Conservation (phyloP, 768 basidiomycete species). For the Lactifluus hygrophoroides region DNA sequence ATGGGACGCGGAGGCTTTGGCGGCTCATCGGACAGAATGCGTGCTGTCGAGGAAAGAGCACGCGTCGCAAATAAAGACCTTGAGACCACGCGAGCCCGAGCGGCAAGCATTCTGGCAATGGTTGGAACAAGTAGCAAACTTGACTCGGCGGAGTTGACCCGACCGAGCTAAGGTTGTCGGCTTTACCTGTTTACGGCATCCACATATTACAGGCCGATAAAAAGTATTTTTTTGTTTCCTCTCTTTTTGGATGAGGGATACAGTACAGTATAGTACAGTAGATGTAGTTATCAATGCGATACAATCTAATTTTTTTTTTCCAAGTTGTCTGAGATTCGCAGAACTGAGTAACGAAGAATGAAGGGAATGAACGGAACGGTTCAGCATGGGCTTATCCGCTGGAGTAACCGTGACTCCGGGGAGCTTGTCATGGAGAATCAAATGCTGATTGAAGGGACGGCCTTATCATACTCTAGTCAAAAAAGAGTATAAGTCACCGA, state of each 20-base stretch:
- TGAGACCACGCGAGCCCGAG: slow-evolving; percentile 2
- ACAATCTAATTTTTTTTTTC: too few species aligned
- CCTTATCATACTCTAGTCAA: background rate
- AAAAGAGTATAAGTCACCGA: background rate
- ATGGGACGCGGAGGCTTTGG: slow-evolving; percentile 74
- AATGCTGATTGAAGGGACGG: background rate
- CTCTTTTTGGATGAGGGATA: too few species aligned
- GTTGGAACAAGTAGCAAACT: background rate
- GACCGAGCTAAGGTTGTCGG: too few species aligned
- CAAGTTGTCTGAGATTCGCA: too few species aligned
- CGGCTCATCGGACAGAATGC: slow-evolving; percentile 24
- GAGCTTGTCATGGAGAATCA: too few species aligned
- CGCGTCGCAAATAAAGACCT: slow-evolving; percentile 17
- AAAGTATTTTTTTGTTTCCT: background rate
- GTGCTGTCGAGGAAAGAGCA: slow-evolving; percentile 22
- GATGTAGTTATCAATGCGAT: too few species aligned
- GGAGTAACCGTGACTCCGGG: too few species aligned
- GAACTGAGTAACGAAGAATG: too few species aligned
- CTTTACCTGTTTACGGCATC: background rate
- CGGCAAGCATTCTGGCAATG: slow-evolving; percentile 8
- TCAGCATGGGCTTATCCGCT: too few species aligned
- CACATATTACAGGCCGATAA: background rate
- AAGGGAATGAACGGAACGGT: too few species aligned
- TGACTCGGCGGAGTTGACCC: too few species aligned
- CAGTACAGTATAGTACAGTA: too few species aligned